A percentile compares a stretch with the other conserved stretches of the same genome.
These are phyloP conservation scores for Paramarasmius palmivorus DNA, from an alignment of 1,284 basidiomycete species.

Conservation along the genomic window DNA sequence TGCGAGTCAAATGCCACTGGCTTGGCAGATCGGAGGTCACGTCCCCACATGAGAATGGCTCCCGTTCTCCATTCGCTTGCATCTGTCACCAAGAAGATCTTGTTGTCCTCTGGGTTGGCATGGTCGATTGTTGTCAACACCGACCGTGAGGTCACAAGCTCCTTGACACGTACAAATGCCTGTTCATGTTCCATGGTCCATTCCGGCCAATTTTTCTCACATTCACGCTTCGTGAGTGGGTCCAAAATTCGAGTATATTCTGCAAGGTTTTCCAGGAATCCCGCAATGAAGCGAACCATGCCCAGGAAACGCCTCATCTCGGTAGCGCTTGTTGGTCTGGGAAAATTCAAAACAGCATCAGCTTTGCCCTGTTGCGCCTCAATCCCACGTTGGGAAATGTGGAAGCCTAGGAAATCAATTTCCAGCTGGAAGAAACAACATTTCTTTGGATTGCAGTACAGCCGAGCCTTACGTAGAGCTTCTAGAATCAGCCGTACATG, in stretches of 20 bases:
- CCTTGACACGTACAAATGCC: constrained; percentile 30
- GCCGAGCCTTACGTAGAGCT: constrained; percentile 12
- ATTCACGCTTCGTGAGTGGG: constrained; percentile 24
- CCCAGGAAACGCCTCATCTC: constrained; percentile 30
- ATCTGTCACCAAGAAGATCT: constrained; percentile 33
- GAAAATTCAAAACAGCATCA: neutral
- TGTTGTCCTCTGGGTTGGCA: constrained; percentile 19
- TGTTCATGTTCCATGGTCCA: constrained; percentile 23
- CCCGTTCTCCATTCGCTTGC: constrained; percentile 28
- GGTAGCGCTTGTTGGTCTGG: constrained; percentile 16
- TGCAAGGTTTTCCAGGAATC: constrained; percentile 25
- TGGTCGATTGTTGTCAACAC: constrained; percentile 25
- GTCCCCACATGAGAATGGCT: constrained; percentile 24
- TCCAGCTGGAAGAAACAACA: constrained; percentile 17
- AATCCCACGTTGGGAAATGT: constrained; percentile 21
- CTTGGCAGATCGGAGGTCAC: constrained; percentile 22
- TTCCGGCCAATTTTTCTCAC: constrained; percentile 15
- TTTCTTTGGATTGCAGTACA: constrained; percentile 25
- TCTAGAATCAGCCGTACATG: constrained; percentile 21
- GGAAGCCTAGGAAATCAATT: constrained; percentile 26
- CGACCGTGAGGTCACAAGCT: constrained; percentile 16
- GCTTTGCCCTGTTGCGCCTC: constrained; percentile 7
- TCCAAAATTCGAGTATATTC: constrained; percentile 24
- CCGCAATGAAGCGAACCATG: constrained; percentile 28
- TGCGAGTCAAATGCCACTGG: constrained; percentile 30